phyloP scores from a whole-genome alignment of 2,329 filamentous ascomycete species.

The Macrophomina phaseolina region DNA sequence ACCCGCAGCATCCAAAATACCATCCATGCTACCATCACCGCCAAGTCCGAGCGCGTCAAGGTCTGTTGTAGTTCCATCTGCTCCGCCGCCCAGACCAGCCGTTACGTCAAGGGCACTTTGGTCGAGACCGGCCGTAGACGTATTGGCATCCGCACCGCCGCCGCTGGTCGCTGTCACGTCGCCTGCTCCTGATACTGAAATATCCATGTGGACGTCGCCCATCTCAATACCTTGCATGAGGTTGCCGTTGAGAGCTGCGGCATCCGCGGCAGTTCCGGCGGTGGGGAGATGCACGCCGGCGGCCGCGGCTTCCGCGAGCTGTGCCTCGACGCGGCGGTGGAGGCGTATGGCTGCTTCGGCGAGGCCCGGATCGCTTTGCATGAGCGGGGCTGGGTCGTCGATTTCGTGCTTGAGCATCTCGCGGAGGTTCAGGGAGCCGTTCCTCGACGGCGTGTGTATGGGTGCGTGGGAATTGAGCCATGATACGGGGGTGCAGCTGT shows the following conservation, averaged over 20 bases:
- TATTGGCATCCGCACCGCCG: not conserved
- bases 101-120: not conserved
- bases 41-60: constrained; percentile 17
- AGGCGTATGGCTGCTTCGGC: constrained; percentile 69
- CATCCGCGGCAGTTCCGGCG: constrained; percentile 10
- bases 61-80: constrained; percentile 1
- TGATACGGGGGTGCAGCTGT: constrained; percentile 43
- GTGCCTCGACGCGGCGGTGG: constrained; percentile 69
- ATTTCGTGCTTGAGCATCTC: constrained; percentile 65
- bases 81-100: constrained; percentile 7
- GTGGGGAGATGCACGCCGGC: constrained; percentile 12
- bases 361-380: constrained; percentile 61
- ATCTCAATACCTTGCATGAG: constrained; percentile 27
- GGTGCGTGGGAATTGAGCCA: constrained; percentile 41
- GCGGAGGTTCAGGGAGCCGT: constrained; percentile 58
- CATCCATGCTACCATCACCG: constrained; percentile 19
- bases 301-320: constrained; percentile 49
- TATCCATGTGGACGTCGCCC: constrained; percentile 20
- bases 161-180: not conserved
- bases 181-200: constrained; percentile 12
- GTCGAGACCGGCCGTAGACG: constrained; percentile 3
- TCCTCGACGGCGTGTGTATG: constrained; percentile 36
- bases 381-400: constrained; percentile 62
- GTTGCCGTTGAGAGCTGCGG: constrained; percentile 13
- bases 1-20: constrained; percentile 18